Evolutionary conservation across 2,329 filamentous ascomycete species (phyloP), one percentile per base, ranked within the genome.

Genomic region (Fusarium globosum): DNA sequence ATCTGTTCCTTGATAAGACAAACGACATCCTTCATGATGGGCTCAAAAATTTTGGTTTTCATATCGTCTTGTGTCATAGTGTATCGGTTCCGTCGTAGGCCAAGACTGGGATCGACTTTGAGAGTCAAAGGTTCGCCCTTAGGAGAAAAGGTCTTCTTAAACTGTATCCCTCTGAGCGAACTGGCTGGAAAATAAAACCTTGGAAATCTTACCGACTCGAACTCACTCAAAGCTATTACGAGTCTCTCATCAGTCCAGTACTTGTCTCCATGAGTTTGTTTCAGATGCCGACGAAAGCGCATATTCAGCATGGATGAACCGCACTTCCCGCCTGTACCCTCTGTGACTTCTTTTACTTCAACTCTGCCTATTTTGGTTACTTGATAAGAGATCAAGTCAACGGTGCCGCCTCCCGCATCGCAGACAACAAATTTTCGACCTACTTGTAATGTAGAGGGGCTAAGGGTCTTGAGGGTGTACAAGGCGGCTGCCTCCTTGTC

Each of bases 1-100:
- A 83, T 79, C 60, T 83, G 82, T 53, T 83, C 85, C 43, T 83
- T 81, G 52, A 87, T 82, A 9, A 85, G 81, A 6, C 82, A 82
- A 6, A 82, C 78, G n/a, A 84, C 80, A 26, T 84, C 79, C 80
- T 80, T 88, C 81, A 74, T 84, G 73, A 83, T 82, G 10, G 82
- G 81, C 9, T 81, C 80, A 62, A 83, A 82, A 18, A 83, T 81
- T 88, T 76, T 85, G 87, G 81, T 92, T 88, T 76, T 94, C 92
- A 81, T 95, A 88, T 46, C 79, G 90, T 92, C 59, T 80, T 89
- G 78, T n/a, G 82, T 61, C 72, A 83, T 78, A 4, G 79, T 81
- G 61, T 71, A 78, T 36, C 71, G 75, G 35, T 82, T 79, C 45
- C 81, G 78, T 38, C 71, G 76, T 23, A 83, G 56, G 6, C 81